Conservation (phyloP, 23 red algal genomes). For the Pyropia haitanensis region DNA sequence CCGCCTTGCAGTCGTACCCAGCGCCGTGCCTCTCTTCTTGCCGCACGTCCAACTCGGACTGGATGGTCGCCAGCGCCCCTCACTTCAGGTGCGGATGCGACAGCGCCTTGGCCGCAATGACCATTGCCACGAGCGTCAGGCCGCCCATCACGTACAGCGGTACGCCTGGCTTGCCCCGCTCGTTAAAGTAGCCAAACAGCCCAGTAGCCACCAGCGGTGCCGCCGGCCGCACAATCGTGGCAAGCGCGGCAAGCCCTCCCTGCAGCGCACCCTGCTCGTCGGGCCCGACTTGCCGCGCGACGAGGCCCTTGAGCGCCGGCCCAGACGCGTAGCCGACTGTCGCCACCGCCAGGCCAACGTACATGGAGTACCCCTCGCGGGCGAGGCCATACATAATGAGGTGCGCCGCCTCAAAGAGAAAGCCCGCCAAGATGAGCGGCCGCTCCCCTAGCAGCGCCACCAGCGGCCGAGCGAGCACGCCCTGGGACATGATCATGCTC, state of each 20-base stretch:
- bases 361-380: conserved; percentile 5
- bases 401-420: conserved; percentile 4
- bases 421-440: conserved; percentile 24
- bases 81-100: background rate
- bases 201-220: conserved; percentile 28
- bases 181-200: conserved; percentile 29
- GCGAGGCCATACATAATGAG: conserved; percentile 35
- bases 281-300: conserved; percentile 31
- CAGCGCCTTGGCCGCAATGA: background rate
- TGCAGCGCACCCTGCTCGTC: conserved; percentile 43
- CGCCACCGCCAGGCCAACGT: conserved; percentile 31
- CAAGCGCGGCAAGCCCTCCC: conserved; percentile 35
- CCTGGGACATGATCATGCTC: conserved; percentile 41
- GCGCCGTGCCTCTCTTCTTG: too few relatives aligned
- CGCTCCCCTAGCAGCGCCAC: conserved; percentile 25
- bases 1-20: too few relatives aligned
- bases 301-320: conserved; percentile 51
- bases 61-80: background rate
- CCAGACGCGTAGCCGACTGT: conserved; percentile 22
- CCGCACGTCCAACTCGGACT: too few relatives aligned
- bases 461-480: conserved; percentile 21
- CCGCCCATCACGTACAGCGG: conserved; percentile 14
- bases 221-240: conserved; percentile 32
- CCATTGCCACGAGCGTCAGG: conserved; percentile 3
- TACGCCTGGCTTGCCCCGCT: conserved; percentile 15